Evolutionary conservation across 2,329 filamentous ascomycete species (phyloP).

Genomic region (Colletotrichum tabaci): DNA sequence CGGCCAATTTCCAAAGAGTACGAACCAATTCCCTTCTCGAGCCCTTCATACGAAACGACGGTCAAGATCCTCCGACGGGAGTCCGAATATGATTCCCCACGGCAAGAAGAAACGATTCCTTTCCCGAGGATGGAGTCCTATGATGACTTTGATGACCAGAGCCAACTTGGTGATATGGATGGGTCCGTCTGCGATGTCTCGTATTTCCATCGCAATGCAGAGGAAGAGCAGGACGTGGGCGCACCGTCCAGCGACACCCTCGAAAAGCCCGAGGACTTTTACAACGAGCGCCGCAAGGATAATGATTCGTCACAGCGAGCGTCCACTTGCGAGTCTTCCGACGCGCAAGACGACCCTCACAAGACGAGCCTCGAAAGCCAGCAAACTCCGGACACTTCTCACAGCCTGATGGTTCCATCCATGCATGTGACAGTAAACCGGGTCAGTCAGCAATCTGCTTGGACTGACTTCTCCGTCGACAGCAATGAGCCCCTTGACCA

Average conservation of each 20-base stretch:
- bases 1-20: slow-evolving; percentile 50
- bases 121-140: slow-evolving; percentile 54
- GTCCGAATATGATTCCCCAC: slow-evolving; percentile 51
- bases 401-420: slow-evolving; percentile 64
- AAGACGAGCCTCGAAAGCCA: slow-evolving; percentile 40
- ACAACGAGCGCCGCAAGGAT: slow-evolving; percentile 30
- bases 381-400: slow-evolving; percentile 55
- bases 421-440: slow-evolving; percentile 61
- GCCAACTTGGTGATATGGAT: slow-evolving; percentile 52
- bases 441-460: slow-evolving; percentile 69
- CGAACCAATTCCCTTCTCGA: slow-evolving; percentile 57
- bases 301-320: slow-evolving; percentile 52
- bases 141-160: slow-evolving; percentile 58
- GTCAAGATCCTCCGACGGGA: slow-evolving; percentile 66
- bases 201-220: slow-evolving; percentile 51
- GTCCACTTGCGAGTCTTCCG: slow-evolving; percentile 58
- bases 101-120: slow-evolving; percentile 48
- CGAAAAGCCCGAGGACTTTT: slow-evolving; percentile 48
- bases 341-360: slow-evolving; percentile 36
- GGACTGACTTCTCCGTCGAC: slow-evolving; percentile 73
- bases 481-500: slow-evolving; percentile 62
- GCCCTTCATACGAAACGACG: slow-evolving; percentile 60
- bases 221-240: slow-evolving; percentile 54
- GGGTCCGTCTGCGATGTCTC: slow-evolving; percentile 45
- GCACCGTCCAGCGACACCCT: slow-evolving; percentile 55